Conservation (phyloP, 2,329 filamentous ascomycete species). For the Penicillium sp. region DNA sequence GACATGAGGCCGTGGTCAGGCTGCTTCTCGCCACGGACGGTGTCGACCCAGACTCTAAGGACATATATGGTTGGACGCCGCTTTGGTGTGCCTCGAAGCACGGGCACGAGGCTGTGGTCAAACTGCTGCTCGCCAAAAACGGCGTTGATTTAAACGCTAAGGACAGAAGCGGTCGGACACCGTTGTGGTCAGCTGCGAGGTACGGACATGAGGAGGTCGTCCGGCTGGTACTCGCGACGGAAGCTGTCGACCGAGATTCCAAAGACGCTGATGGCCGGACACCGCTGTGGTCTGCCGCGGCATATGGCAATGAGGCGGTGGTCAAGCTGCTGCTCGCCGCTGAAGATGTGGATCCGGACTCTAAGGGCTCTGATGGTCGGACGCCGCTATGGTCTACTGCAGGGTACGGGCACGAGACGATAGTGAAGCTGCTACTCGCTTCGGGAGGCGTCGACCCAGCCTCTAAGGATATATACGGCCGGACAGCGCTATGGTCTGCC, state of each 20-base stretch:
- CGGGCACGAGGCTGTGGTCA: background rate
- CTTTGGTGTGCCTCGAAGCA: background rate
- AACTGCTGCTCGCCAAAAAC: background rate
- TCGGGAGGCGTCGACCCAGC: background rate
- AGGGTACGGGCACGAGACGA: background rate
- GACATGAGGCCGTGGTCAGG: no score
- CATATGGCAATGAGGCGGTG: no score
- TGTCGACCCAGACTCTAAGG: no score
- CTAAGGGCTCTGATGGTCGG: background rate
- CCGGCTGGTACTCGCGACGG: background rate
- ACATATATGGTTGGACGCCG: background rate
- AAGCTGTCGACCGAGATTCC: no score
- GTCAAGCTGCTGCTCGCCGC: background rate
- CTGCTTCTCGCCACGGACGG: background rate
- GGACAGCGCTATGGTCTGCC: background rate
- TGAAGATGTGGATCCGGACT: no score
- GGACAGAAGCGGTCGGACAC: background rate
- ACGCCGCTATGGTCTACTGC: background rate
- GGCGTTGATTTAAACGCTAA: background rate
- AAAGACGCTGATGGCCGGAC: background rate
- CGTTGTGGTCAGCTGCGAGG: background rate
- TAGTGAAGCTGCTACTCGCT: background rate
- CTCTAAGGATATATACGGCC: background rate
- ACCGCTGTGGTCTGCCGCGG: no score
- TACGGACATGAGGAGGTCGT: background rate